phyloP scores from a whole-genome alignment of 192 early-diverging fungal species.

The Gryganskiella cystojenkinii region DNA sequence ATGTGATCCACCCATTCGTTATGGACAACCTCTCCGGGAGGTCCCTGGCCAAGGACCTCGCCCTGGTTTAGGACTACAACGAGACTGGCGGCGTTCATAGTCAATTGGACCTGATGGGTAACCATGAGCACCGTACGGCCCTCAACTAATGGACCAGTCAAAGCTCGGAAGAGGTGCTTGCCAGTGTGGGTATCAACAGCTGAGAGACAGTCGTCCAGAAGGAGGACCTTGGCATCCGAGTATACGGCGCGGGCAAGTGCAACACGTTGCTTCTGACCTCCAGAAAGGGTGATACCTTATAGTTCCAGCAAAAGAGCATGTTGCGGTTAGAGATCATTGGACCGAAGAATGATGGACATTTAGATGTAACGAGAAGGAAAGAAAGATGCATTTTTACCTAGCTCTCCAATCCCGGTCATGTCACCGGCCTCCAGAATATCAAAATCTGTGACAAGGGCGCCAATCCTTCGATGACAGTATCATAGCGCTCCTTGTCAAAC shows the following conservation, averaged over 20 bases:
- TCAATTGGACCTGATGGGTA: conserved; percentile 84
- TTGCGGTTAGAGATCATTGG: too few relatives aligned
- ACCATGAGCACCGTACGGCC: conserved; percentile 90
- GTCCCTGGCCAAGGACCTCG: conserved; percentile 62
- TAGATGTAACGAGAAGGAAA: too few relatives aligned
- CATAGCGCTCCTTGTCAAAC: conserved; percentile 81
- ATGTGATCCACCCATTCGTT: conserved; percentile 59
- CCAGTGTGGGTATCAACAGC: conserved; percentile 97
- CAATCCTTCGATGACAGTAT: conserved; percentile 81
- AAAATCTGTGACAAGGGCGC: conserved; percentile 88
- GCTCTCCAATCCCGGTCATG: conserved; percentile 92
- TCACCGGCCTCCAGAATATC: conserved; percentile 89
- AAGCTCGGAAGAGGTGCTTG: conserved; percentile 80
- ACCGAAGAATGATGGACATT: too few relatives aligned
- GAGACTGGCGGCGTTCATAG: conserved; percentile 63
- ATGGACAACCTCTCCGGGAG: conserved; percentile 56
- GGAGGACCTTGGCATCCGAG: conserved; percentile 67
- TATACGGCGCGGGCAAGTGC: conserved; percentile 92
- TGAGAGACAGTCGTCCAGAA: conserved; percentile 91
- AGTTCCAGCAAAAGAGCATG: too few relatives aligned
- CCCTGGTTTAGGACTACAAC: conserved; percentile 73
- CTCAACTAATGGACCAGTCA: conserved; percentile 78
- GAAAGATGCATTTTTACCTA: too few relatives aligned
- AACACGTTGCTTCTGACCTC: conserved; percentile 90
- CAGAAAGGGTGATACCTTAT: conserved; percentile 74